phyloP scores from a whole-genome alignment of 495 filamentous ascomycete genomes.

The Alectoria sarmentosa region DNA sequence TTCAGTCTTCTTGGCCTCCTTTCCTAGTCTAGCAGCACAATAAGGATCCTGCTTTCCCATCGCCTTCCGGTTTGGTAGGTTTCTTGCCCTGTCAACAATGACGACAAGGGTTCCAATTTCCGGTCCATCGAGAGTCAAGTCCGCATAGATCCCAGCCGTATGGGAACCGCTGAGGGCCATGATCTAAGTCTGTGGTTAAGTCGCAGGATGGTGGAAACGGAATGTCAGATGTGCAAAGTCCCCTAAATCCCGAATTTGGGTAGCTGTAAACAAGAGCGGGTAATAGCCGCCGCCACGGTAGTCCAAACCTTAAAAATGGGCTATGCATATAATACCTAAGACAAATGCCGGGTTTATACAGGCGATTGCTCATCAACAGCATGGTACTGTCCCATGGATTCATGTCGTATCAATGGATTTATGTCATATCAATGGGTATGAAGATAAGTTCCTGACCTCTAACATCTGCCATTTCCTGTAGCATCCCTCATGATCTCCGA shows the following conservation, averaged over 20 bases:
- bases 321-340: no score
- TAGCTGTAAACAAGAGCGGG: constrained; percentile 1
- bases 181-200: not conserved
- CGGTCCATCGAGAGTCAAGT: constrained; percentile 92
- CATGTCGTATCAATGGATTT: no score
- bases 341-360: no score
- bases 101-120: constrained; percentile 89
- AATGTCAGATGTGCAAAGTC: not conserved
- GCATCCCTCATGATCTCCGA: not conserved
- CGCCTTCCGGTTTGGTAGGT: constrained; percentile 89
- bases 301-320: not conserved
- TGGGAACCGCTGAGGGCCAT: constrained; percentile 46
- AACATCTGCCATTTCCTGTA: no score
- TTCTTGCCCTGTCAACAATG: constrained; percentile 89
- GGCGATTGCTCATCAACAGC: no score
- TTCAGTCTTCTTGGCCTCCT: constrained; percentile 96
- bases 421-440: no score
- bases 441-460: no score
- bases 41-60: constrained; percentile 99
- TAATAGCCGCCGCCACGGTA: constrained; percentile 1
- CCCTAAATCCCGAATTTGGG: not conserved
- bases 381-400: no score
- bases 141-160: constrained; percentile 90
- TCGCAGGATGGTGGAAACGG: not conserved
- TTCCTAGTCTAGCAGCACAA: constrained; percentile 86